Evolutionary conservation across 78 protist species (phyloP).

Genomic region (Dictyostelium citrinum): DNA sequence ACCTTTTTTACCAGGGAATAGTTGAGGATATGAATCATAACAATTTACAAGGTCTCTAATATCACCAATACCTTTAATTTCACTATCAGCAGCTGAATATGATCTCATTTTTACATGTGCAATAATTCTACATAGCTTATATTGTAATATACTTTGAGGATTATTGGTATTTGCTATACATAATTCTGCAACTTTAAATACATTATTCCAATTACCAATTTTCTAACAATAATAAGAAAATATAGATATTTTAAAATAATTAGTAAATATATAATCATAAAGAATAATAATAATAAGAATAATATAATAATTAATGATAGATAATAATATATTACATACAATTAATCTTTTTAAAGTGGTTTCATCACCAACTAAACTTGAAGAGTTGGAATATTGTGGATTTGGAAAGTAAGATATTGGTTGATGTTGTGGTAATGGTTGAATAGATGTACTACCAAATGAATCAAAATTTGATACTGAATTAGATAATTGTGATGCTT

Average conservation of each 20-base stretch:
- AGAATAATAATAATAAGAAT: neutral
- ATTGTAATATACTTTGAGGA: conserved; percentile 52
- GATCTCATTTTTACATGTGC: conserved; percentile 68
- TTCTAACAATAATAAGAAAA: no score
- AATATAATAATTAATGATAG: neutral
- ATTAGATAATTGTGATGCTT: neutral
- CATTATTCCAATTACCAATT: conserved; percentile 72
- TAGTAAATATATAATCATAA: neutral
- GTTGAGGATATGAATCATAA: conserved; percentile 47
- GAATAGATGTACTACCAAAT: neutral
- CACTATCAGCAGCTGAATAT: conserved; percentile 32
- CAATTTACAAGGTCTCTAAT: conserved; percentile 42
- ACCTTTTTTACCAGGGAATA: conserved; percentile 39
- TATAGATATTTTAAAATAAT: no score
- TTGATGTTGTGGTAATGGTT: neutral
- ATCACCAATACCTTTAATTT: conserved; percentile 66
- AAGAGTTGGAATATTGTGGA: neutral
- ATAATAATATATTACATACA: neutral
- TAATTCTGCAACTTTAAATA: conserved; percentile 69
- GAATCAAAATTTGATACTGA: neutral
- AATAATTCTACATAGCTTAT: conserved; percentile 52
- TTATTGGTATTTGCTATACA: conserved; percentile 67
- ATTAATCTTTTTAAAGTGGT: conserved; percentile 40
- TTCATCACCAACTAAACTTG: conserved; percentile 47
- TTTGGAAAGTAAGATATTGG: neutral